Evolutionary conservation across 805 yeast genomes (phyloP), one percentile per base, ranked within the genome.

Genomic region (Hagleromyces aurorensis): DNA sequence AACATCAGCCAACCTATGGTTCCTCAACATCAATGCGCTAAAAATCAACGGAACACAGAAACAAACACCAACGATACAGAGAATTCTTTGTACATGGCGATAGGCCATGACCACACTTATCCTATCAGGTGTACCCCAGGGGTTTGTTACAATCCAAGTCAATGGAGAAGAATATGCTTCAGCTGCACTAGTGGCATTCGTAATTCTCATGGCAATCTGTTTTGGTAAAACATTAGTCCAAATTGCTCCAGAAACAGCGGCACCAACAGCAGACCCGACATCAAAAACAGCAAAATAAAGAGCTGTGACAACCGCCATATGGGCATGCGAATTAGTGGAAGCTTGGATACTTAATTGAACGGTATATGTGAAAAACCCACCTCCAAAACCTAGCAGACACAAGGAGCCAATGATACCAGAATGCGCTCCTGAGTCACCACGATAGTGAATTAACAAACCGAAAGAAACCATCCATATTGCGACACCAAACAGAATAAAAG

Each of bases 311-410:
- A 71, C 67, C 7, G 81, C 82, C 75, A 77, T 69, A 53, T 70
- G 65, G 46, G 72, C 77, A 54, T 77, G 86, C 16, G 30, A 35
- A 40, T 61, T 67, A 19, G 72, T 67, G 33, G 70, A 62, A 0
- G 82, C 62, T 47, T 72, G 75, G 38, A 74, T 67, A 23, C 79
- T 67, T 5, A 72, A 73, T 48, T 74, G 80, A 7, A 75, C 64
- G 4, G 79, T 66, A 44, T 75, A 76, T 10, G 80, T 73, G 62
- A 78, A 75, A 52, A 78, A 70, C 11, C 83, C 83, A 24, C 82
- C 82, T 44, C 84, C 86, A 34, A 80, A 67, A 42, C 87, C 87
- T 40, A 76, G 54, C 12, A 79, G 48, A 48, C 77, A 69, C 40
- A 72, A 63, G 5, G 78, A 70, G 10, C 78, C 86, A 50, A 80